Conservation (phyloP, 768 basidiomycete species). For the Floccularia luteovirens region DNA sequence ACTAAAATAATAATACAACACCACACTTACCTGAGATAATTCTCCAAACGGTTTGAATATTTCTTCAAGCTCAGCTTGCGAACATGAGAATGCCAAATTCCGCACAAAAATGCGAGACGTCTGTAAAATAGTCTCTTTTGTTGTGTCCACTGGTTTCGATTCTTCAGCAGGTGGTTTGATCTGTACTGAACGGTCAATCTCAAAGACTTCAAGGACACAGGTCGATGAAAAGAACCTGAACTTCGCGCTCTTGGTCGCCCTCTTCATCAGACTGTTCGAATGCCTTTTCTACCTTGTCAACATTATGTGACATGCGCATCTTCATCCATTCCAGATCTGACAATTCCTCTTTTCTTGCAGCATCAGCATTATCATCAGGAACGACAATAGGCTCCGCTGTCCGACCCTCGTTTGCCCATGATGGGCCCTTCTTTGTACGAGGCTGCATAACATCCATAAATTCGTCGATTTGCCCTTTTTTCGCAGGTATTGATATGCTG, state of each 20-base stretch:
- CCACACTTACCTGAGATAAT: conserved; percentile 63
- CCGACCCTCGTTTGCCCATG: conserved; percentile 53
- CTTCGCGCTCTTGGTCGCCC: conserved; percentile 14
- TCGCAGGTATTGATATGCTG: too few species aligned
- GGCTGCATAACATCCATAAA: conserved; percentile 75
- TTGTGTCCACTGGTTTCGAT: conserved; percentile 23
- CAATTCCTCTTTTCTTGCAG: conserved; percentile 23
- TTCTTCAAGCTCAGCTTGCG: conserved; percentile 57
- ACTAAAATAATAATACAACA: conserved; percentile 1
- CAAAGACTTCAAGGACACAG: too few species aligned
- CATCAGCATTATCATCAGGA: conserved; percentile 9
- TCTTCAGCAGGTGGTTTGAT: not conserved
- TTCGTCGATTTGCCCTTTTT: conserved; percentile 49
- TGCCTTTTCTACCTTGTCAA: conserved; percentile 34
- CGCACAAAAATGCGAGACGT: conserved; percentile 86
- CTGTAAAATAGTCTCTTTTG: conserved; percentile 50
- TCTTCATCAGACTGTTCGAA: conserved; percentile 64
- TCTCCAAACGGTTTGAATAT: conserved; percentile 66
- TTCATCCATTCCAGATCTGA: conserved; percentile 77
- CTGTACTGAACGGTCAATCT: not conserved
- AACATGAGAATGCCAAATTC: conserved; percentile 88
- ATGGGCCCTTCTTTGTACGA: conserved; percentile 44
- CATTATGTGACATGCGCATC: conserved; percentile 45
- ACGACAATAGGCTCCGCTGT: conserved; percentile 4
- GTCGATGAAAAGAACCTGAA: conserved; percentile 5